phyloP scores from a whole-genome alignment of 2,329 filamentous ascomycete genomes.

The Ambrosiella beaveri region DNA sequence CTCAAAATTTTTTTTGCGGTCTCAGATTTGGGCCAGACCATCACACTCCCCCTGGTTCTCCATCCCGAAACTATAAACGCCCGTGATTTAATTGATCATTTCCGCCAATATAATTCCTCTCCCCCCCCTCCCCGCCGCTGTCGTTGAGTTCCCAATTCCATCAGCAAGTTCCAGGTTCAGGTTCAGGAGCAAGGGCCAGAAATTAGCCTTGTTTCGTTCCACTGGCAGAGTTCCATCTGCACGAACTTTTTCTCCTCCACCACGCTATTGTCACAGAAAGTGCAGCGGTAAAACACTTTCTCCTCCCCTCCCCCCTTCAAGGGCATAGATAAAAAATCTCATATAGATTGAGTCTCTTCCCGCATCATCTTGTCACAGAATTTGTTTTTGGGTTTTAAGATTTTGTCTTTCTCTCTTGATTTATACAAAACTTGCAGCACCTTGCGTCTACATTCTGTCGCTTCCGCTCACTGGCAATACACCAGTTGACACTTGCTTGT shows the following conservation, averaged over 20 bases:
- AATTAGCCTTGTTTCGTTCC: constrained; percentile 13
- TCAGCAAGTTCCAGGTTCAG: constrained; percentile 12
- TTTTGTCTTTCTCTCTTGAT: background rate
- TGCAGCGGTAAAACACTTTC: background rate
- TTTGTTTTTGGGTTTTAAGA: background rate
- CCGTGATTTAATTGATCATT: background rate
- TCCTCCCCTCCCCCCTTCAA: too few species aligned
- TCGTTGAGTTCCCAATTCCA: constrained; percentile 6
- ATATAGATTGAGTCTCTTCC: background rate
- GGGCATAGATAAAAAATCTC: background rate
- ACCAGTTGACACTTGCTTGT: background rate
- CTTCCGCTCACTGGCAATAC: background rate
- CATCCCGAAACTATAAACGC: background rate
- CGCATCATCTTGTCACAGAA: background rate
- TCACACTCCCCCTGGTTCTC: background rate
- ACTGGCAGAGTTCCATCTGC: constrained; percentile 8
- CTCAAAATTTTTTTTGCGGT: background rate
- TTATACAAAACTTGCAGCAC: background rate
- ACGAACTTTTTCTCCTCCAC: background rate
- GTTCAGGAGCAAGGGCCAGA: constrained; percentile 12
- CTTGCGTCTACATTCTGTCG: background rate
- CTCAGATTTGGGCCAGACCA: background rate
- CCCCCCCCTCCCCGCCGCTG: background rate
- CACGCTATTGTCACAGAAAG: background rate
- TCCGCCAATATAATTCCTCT: background rate